phyloP scores from a whole-genome alignment of 495 filamentous ascomycete genomes.

The Parachaetomium inaequale region DNA sequence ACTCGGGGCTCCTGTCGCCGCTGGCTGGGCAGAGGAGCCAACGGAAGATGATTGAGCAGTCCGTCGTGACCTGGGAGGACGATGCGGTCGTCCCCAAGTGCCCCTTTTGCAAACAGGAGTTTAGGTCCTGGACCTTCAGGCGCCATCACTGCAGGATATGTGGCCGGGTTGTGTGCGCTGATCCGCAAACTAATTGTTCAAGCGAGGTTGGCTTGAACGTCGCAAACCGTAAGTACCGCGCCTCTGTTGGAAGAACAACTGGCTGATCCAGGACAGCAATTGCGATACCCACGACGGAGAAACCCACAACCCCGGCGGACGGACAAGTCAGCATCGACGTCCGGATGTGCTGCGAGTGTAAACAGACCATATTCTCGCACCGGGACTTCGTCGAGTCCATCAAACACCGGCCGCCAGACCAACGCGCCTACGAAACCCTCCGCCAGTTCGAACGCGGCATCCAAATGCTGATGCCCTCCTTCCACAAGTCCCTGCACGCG shows the following conservation, averaged over 20 bases:
- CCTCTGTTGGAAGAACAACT: not conserved
- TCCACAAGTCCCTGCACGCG: conserved; percentile 71
- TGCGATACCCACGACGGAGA: conserved; percentile 55
- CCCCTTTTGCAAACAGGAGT: conserved; percentile 93
- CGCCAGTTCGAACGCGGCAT: conserved; percentile 89
- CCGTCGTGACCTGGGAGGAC: conserved; percentile 91
- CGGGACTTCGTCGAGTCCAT: conserved; percentile 75
- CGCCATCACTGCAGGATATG: conserved; percentile 94
- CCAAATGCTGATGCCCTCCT: conserved; percentile 74
- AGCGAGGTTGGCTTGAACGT: conserved; percentile 77
- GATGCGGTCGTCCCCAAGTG: conserved; percentile 76
- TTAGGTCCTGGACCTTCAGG: conserved; percentile 81
- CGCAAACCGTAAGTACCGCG: conserved; percentile 52
- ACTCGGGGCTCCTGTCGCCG: conserved; percentile 32
- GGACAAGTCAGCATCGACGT: conserved; percentile 69
- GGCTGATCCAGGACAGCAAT: conserved; percentile 11
- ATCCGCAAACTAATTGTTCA: conserved; percentile 78
- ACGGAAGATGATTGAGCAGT: conserved; percentile 80
- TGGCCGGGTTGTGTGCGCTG: conserved; percentile 87
- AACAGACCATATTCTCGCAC: conserved; percentile 74
- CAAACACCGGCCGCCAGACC: conserved; percentile 64
- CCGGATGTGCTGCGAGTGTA: conserved; percentile 89
- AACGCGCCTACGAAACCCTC: conserved; percentile 81
- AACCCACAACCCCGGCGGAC: conserved; percentile 38
- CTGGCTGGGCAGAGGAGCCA: conserved; percentile 53